Evolutionary conservation across 169 alveolate genomes (phyloP), one percentile per base, ranked within the genome.

Genomic region (Theileria equi): DNA sequence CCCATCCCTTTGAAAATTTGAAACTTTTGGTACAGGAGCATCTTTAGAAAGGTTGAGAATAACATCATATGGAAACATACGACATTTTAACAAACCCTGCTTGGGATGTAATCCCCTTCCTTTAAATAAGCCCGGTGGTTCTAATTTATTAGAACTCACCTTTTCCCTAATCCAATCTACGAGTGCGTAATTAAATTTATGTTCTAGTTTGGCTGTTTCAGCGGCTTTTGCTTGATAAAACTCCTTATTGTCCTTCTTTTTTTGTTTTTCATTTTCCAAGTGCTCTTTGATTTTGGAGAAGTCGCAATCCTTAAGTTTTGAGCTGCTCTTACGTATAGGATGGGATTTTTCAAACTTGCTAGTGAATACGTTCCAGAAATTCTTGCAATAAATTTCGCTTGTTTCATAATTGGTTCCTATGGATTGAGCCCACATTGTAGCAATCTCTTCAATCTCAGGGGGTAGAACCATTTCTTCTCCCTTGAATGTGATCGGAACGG

Each of bases 81-180:
- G 70, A 47, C 71, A 66, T 81, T 93, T 94, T 53, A 93, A 76
- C 80, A 81, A 84, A 17, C 99, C 99, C 53, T 95, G 96, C 63
- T 93, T 93, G 25, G 99, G 99, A 71, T 98, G 99, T 55, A 96
- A 98, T 21, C 99, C 99, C 62, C 99, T 92, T 16, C 99, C 99
- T 68, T 98, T 92, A 82, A 98, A 97, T 35, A 98, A 88, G 16
- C 98, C 98, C 0, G 99, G 99, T 0, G 98, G 99, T 72, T 97
- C 99, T 45, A 96, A 94, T 53, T 94, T 80, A 65, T 88, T 87
- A 76, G 93, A 92, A 31, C 97, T 92, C 34, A 97, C 95, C 80
- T 95, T 94, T 80, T 95, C 99, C 19, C 93, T 74, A 35, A 88
- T 81, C 90, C 89, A 80, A 44, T 88, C 93, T 43, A 88, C 91